Percentiles rank a stretch among this genome's conserved stretches.
Conservation (phyloP, 768 basidiomycete genomes). For the Tricholomella constricta region DNA sequence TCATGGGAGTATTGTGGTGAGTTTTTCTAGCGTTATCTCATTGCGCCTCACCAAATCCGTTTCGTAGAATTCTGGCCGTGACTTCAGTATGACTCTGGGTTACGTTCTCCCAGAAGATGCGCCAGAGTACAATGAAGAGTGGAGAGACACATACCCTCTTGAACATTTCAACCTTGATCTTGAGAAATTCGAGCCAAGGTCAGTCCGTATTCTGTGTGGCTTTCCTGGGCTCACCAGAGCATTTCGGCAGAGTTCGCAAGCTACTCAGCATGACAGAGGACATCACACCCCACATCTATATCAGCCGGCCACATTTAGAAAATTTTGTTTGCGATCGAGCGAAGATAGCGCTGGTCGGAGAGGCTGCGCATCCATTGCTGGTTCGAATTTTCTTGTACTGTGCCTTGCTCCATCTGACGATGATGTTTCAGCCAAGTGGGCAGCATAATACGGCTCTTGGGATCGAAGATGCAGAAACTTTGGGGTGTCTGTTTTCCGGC, state of each 20-base stretch:
- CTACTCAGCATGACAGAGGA: constrained; percentile 30
- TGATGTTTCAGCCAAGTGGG: constrained; percentile 47
- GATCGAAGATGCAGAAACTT: constrained; percentile 63
- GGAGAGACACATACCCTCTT: constrained; percentile 32
- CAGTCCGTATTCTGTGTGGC: not conserved
- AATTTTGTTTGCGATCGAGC: constrained; percentile 51
- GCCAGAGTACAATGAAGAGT: constrained; percentile 27
- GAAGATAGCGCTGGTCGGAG: constrained; percentile 55
- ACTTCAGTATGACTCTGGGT: constrained; percentile 28
- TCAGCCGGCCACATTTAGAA: constrained; percentile 37
- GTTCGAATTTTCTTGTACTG: constrained; percentile 26
- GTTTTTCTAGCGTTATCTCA: not conserved
- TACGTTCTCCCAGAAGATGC: constrained; percentile 24
- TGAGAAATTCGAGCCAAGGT: constrained; percentile 39
- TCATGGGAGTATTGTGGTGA: constrained; percentile 30
- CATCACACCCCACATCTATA: constrained; percentile 32
- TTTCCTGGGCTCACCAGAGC: not conserved
- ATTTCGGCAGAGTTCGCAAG: constrained; percentile 32
- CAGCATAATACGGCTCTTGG: constrained; percentile 52
- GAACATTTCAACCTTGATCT: constrained; percentile 36
- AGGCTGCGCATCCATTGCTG: constrained; percentile 60
- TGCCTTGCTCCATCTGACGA: not conserved
- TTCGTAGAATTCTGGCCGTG: constrained; percentile 27
- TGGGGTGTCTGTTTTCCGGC: constrained; percentile 60
- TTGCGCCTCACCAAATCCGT: not conserved